Evolutionary conservation across 305 asterid genomes (phyloP), one percentile per base, ranked within the genome.

Genomic region (Fraxinus albicans): DNA sequence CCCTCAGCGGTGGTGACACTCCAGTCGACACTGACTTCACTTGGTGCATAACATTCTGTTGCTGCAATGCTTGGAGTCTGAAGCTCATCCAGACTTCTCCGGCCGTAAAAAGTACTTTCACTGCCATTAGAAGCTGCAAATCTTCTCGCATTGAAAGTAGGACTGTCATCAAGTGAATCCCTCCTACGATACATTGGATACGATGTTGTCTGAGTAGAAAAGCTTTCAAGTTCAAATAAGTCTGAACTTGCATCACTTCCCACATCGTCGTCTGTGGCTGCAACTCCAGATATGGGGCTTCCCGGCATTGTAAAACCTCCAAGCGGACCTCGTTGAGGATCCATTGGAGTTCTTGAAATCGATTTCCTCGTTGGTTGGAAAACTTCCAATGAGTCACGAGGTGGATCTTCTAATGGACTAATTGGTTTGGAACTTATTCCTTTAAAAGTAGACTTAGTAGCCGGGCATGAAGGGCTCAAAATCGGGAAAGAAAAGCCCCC

Each of bases 201-300:
- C 15, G 89, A 80, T 0, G 94, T 87, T 4, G 94, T 90, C 12
- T 89, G 96, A 0, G 97, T 93, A 0, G 98, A 92, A 72, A 95
- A 92, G 44, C 98, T 95, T 31, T 95, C 98, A 78, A 95, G 91
- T 76, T 95, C 98, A 82, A 95, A 95, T 4, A 95, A 82, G 81
- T 95, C 98, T 0, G 98, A 95, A 76, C 98, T 95, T 3, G 98
- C 98, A 7, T 95, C 98, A 79, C 98, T 93, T 0, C 78, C 90
- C 0, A 83, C 86, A 33, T 95, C 98, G 31, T 95, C 98, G 0
- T 95, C 96, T 10, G 81, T 47, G 31, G 84, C 86, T 38, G 84
- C 55, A 8, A 79, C 77, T 4, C 90, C 89, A 8, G 90, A 86
- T 8, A 83, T 84, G 2, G 95, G 94, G 21, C 92, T 93, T 1